Conservation (phyloP, 768 basidiomycete species). For the Russula earlei region DNA sequence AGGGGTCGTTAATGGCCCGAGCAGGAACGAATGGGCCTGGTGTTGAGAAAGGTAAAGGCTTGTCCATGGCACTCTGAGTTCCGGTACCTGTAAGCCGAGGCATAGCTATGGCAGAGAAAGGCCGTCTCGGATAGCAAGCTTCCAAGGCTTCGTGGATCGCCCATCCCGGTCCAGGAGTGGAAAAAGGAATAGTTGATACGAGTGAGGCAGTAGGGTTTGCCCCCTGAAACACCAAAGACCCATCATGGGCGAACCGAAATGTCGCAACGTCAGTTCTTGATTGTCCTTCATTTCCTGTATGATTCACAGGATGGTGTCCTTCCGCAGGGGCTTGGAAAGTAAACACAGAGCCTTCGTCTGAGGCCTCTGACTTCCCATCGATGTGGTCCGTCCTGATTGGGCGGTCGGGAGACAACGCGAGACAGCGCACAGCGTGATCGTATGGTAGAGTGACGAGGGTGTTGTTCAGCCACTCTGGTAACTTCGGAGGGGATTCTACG, state of each 20-base stretch:
- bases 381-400: not conserved
- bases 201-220: not conserved
- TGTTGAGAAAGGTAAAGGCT: slow-evolving; percentile 30
- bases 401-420: slow-evolving; percentile 21
- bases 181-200: not conserved
- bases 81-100: not conserved
- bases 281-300: not conserved
- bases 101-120: not conserved
- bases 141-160: not conserved
- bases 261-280: not conserved
- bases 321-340: slow-evolving; percentile 8
- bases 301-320: not conserved
- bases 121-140: not conserved
- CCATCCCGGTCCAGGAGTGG: slow-evolving; percentile 14
- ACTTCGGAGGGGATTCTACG: slow-evolving; percentile 20
- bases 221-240: not conserved
- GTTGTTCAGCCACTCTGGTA: slow-evolving; percentile 49
- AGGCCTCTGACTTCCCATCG: not conserved
- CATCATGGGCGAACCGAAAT: not conserved
- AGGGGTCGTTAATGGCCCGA: not conserved
- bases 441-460: slow-evolving; percentile 41
- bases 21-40: slow-evolving; percentile 34
- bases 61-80: not conserved
- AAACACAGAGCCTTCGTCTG: slow-evolving; percentile 14
- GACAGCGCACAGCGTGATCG: slow-evolving; percentile 39